phyloP scores from a whole-genome alignment of 2,329 filamentous ascomycete species.

The Pyrenophora tritici-repentis region DNA sequence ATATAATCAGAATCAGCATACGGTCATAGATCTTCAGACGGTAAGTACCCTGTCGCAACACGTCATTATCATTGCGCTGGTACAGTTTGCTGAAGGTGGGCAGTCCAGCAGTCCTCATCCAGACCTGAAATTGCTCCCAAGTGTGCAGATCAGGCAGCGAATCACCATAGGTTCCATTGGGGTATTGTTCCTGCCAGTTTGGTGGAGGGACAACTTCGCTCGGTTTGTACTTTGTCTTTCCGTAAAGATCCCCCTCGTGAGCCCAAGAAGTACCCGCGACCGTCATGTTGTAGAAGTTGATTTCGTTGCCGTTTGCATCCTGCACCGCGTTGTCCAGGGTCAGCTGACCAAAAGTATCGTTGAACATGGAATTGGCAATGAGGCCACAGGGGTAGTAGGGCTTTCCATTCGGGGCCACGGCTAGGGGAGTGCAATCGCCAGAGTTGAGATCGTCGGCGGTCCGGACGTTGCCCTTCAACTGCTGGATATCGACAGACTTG shows the following conservation, averaged over 20 bases:
- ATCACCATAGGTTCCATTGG: slow-evolving; percentile 66
- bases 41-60: slow-evolving; percentile 75
- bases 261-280: slow-evolving; percentile 82
- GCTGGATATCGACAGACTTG: slow-evolving; percentile 80
- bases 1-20: slow-evolving; percentile 54
- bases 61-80: slow-evolving; percentile 73
- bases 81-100: slow-evolving; percentile 95
- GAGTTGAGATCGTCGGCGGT: slow-evolving; percentile 63
- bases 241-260: slow-evolving; percentile 81
- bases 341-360: slow-evolving; percentile 80
- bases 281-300: slow-evolving; percentile 72
- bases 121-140: slow-evolving; percentile 90
- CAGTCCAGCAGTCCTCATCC: slow-evolving; percentile 96
- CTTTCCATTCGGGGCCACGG: slow-evolving; percentile 49
- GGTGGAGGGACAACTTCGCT: slow-evolving; percentile 77
- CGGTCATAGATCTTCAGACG: slow-evolving; percentile 75
- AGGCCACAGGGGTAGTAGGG: slow-evolving; percentile 94
- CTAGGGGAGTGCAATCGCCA: slow-evolving; percentile 78
- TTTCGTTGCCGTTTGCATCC: slow-evolving; percentile 40
- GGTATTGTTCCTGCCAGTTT: slow-evolving; percentile 78
- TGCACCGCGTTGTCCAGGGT: slow-evolving; percentile 60
- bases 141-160: slow-evolving; percentile 73
- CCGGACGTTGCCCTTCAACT: slow-evolving; percentile 75
- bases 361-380: slow-evolving; percentile 96
- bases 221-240: slow-evolving; percentile 67